phyloP scores from a whole-genome alignment of 1,139 yeast species.

The Saccharomyces hybrid region DNA sequence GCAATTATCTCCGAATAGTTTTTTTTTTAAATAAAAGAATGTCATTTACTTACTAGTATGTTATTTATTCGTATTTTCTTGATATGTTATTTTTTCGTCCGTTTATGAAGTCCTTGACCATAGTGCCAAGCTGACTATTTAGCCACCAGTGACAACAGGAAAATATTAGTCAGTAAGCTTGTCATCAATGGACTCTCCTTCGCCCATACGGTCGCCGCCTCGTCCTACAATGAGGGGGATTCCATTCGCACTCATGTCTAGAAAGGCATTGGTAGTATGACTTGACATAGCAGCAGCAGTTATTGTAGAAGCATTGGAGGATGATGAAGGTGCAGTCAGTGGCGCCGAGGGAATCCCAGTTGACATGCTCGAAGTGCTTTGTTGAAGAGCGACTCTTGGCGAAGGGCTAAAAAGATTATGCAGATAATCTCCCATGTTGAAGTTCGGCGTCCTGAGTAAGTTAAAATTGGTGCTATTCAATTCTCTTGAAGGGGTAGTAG shows the following conservation, averaged over 20 bases:
- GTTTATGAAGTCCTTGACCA: background rate
- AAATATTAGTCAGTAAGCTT: background rate
- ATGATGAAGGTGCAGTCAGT: constrained; percentile 7
- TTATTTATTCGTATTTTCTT: background rate
- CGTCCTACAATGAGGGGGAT: background rate
- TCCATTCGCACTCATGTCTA: background rate
- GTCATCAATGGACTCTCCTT: background rate
- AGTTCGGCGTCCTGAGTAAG: constrained; percentile 29
- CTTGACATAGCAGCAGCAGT: background rate
- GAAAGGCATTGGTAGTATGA: background rate
- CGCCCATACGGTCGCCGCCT: background rate
- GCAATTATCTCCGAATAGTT: background rate
- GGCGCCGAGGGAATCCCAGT: constrained; percentile 1
- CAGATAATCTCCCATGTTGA: constrained; percentile 32
- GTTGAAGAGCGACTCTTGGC: constrained; percentile 19
- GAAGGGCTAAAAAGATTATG: constrained; percentile 33
- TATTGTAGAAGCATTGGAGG: background rate
- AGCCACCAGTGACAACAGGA: background rate
- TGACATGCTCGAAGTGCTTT: background rate
- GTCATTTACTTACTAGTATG: background rate
- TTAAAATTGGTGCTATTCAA: constrained; percentile 10
- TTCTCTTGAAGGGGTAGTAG: constrained; percentile 28
- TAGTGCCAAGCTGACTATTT: background rate
- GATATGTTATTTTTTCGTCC: background rate
- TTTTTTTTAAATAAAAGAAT: background rate